Conservation (phyloP, 495 filamentous ascomycete species). For the Xylaria palmicola region DNA sequence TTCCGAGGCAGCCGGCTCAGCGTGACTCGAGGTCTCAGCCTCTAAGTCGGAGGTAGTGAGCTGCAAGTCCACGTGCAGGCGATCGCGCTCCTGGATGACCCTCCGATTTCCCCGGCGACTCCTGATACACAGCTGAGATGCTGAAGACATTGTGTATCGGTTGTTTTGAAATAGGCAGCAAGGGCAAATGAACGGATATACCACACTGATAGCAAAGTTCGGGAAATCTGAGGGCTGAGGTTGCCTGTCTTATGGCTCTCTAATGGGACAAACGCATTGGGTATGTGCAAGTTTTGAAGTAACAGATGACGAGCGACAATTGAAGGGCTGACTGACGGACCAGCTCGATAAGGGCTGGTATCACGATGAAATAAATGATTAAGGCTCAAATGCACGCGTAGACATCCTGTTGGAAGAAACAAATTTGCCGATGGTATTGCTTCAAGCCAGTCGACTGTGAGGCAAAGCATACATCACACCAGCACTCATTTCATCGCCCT, state of each 20-base stretch:
- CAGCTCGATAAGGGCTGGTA: neutral
- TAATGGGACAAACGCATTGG: no score
- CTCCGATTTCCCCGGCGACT: neutral
- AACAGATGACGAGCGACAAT: neutral
- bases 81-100: slow-evolving; percentile 4
- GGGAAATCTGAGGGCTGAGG: neutral
- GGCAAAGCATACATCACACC: no score
- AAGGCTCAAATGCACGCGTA: neutral
- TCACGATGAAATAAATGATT: no score
- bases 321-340: neutral
- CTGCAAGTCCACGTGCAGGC: slow-evolving; percentile 25
- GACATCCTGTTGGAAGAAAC: neutral
- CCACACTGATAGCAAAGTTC: no score
- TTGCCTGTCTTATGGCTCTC: no score
- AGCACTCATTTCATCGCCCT: no score
- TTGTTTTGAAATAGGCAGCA: no score
- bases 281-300: no score
- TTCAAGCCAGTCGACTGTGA: no score
- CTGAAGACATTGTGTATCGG: slow-evolving; percentile 22
- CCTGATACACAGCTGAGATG: neutral
- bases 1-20: neutral
- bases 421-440: no score
- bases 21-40: neutral
- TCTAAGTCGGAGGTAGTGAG: slow-evolving; percentile 11
- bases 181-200: no score